Evolutionary conservation across 148 eudicot genomes (phyloP).

Genomic region (Nepenthes gracilis): DNA sequence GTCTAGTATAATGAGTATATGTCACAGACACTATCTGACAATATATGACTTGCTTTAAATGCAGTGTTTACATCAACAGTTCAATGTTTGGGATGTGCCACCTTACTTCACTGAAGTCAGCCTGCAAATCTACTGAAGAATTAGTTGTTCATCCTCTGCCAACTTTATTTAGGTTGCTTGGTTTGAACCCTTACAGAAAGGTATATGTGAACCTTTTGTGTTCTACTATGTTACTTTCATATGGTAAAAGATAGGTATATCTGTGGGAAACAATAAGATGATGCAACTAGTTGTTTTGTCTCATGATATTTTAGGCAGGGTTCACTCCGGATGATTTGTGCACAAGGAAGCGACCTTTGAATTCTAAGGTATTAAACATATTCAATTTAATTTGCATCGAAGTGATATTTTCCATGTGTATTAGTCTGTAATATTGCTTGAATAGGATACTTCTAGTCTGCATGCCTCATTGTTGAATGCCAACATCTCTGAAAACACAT

Average conservation of each 20-base stretch:
- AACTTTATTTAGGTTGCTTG: slow-evolving; percentile 62
- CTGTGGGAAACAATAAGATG: background rate
- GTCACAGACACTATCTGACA: background rate
- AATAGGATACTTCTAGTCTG: slow-evolving; percentile 48
- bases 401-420: background rate
- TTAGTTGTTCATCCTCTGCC: slow-evolving; percentile 80
- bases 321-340: slow-evolving; percentile 80
- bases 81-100: slow-evolving; percentile 63
- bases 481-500: slow-evolving; percentile 23
- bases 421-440: slow-evolving; percentile 11
- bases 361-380: slow-evolving; percentile 38
- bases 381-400: background rate
- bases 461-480: slow-evolving; percentile 36
- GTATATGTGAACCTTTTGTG: slow-evolving; percentile 20
- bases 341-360: slow-evolving; percentile 64
- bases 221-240: background rate
- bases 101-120: slow-evolving; percentile 57
- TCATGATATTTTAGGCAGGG: slow-evolving; percentile 47
- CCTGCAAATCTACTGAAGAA: slow-evolving; percentile 41
- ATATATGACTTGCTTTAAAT: slow-evolving; percentile 7
- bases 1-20: background rate
- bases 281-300: background rate
- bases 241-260: background rate
- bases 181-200: slow-evolving; percentile 70
- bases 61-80: slow-evolving; percentile 73